Base-by-base conservation (phyloP, 2,329 filamentous ascomycete genomes). In the Coniella lustricola region DNA sequence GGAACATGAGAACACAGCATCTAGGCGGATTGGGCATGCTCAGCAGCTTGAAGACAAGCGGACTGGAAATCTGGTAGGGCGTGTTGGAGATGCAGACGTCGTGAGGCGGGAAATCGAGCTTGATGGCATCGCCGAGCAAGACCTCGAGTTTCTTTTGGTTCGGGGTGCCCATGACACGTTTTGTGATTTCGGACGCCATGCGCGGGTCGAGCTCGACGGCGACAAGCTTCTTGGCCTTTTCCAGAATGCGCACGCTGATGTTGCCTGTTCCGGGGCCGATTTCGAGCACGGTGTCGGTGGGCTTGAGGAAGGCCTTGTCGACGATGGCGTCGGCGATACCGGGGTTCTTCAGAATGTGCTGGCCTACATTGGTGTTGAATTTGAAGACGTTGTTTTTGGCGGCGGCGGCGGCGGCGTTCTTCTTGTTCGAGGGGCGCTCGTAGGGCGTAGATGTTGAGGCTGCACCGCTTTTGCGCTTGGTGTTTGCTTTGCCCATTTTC, bases 341-440 rank as follows among this genome's bases (percentile, higher is more conserved):
- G 1, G 87, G 87, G 66, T 95, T 95, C 67, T 95, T 96, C 56
- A 97, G 77, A 54, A 98, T 93, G 67, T 97, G 89, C 64, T 79
- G 75, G 59, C 91, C 90, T 56, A 93, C 80, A 65, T 91, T 75
- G 59, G 86, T 93, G 74, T 95, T 95, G 81, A 96, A 95, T 66
- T 94, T 95, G 80, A 97, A 97, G 67, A 96, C 88, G 60, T 87
- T 90, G 71, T 95, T 90, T 61, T 73, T 73, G 50, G 63, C 60
- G 9, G 64, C 58, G 52, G 62, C 47, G 4, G 50, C 55, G 21
- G 55, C 40, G 39, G 54, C 37, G 51, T 49, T 9, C 45, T 49
- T 12, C 17, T 38, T 21, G 32, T 41, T 44, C 46, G 60, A 49
- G 13, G 54, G 52, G 10, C 63, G 63, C 29, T 65, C 57, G 53